Conservation (phyloP, 305 asterid species). For the Fraxinus baroniana region DNA sequence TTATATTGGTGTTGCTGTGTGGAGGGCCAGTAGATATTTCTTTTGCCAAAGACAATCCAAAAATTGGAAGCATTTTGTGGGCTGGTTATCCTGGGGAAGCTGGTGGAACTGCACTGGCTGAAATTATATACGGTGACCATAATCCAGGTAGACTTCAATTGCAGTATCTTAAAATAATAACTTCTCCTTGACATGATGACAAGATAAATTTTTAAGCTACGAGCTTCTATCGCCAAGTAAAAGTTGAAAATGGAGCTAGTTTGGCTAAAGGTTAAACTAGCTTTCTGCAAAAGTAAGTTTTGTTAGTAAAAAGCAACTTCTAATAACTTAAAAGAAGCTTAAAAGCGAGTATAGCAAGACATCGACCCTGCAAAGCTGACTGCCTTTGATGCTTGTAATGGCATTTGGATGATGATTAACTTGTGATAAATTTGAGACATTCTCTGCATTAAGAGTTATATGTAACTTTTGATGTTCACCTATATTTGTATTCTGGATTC, state of each 20-base stretch:
- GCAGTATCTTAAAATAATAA: neutral
- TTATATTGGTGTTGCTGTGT: conserved; percentile 49
- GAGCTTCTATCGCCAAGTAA: neutral
- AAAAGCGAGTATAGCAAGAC: neutral
- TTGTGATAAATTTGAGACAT: neutral
- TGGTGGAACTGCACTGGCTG: conserved; percentile 64
- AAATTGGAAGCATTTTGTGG: conserved; percentile 69
- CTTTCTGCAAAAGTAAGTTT: neutral
- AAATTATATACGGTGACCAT: conserved; percentile 56
- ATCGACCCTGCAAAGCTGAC: neutral
- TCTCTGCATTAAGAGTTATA: neutral
- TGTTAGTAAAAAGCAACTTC: neutral
- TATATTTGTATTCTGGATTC: neutral
- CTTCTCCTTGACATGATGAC: neutral
- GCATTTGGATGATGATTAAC: neutral
- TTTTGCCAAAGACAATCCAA: conserved; percentile 52
- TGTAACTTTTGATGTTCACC: neutral
- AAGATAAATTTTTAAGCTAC: neutral
- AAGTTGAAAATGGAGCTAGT: neutral
- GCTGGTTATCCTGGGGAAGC: conserved; percentile 79
- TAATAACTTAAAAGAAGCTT: neutral
- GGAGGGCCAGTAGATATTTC: conserved; percentile 80
- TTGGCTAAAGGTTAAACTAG: neutral
- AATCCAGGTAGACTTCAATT: conserved; percentile 54
- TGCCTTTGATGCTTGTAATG: neutral